Evolutionary conservation across 176 grass and related monocot species (phyloP), one percentile per base, ranked within the genome.

Genomic region (Bolboschoenus planiculmis): DNA sequence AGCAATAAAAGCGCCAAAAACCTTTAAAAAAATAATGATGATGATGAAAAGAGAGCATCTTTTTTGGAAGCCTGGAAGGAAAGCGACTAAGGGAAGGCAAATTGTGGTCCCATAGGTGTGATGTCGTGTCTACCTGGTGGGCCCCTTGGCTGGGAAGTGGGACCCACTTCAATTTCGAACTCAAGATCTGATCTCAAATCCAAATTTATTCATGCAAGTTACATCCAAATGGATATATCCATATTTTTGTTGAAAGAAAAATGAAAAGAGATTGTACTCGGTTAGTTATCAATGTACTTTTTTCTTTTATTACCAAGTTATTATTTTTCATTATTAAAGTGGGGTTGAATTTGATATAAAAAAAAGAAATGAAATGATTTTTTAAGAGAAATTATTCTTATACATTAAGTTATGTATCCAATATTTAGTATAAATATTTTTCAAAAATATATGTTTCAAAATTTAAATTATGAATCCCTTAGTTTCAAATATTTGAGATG

Each of bases 71-170:
- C 40, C 39, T 46, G 76, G 33, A 79, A 79, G 76, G 50, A 55
- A 79, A 79, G 53, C 29, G 50, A 79, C 33, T 20, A 79, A 79
- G 26, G 73, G 29, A 40, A 51, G 43, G 40, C 70, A 79, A 34
- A 57, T n/a, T 62, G 79, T 81, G 79, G 79, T 63, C 56, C 56
- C 23, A 63, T n/a, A 63, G 78, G 24, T 81, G 70, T 48, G 70
- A 74, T 74, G 42, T 74, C 42, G 42, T 74, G 42, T 74, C 42
- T 48, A 74, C 47, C 10, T 47, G 23, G 9, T 74, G 43, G 70
- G 70, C 24, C 42, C 42, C 23, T 34, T 15, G 3, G 36, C n/a
- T 73, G 20, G 4, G 1, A 16, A 81, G 10, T 81, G 51, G 78
- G 78, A 18, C 53, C 78, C 51, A n/a, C n/a, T 7, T 58, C 10